Evolutionary conservation across 2,329 filamentous ascomycete species (phyloP).

Genomic region (Nakataea oryzae): DNA sequence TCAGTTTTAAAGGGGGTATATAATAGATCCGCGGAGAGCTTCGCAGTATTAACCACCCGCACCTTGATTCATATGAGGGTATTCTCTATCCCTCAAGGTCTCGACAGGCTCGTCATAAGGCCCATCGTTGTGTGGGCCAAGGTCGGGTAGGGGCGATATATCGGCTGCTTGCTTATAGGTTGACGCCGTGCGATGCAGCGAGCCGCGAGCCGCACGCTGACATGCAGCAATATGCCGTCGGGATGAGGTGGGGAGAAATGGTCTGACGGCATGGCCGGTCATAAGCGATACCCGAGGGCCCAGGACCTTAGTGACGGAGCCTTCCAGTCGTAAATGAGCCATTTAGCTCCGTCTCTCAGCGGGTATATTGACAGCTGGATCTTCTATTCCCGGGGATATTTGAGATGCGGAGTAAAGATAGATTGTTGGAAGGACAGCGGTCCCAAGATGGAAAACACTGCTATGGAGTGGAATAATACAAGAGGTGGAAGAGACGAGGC

Average conservation of each 20-base stretch:
- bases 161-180: neutral
- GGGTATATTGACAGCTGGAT: neutral
- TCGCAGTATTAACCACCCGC: conserved; percentile 2
- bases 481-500: neutral
- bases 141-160: neutral
- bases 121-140: neutral
- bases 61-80: conserved; percentile 31
- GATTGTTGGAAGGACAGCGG: no score
- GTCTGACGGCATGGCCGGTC: neutral
- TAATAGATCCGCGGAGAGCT: neutral
- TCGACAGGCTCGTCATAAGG: conserved; percentile 23
- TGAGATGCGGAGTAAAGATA: no score
- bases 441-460: neutral
- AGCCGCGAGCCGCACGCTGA: neutral
- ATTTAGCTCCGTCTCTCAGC: neutral
- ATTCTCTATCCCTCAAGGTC: conserved; percentile 24
- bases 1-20: neutral
- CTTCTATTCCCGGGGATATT: no score
- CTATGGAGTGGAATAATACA: neutral
- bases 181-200: neutral
- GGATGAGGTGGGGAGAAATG: neutral
- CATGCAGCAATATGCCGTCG: neutral
- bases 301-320: neutral
- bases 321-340: neutral
- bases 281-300: neutral